Percentiles rank a stretch among this genome's conserved stretches.
Conservation (phyloP, 2,329 filamentous ascomycete species). For the Exophiala aquamarina region DNA sequence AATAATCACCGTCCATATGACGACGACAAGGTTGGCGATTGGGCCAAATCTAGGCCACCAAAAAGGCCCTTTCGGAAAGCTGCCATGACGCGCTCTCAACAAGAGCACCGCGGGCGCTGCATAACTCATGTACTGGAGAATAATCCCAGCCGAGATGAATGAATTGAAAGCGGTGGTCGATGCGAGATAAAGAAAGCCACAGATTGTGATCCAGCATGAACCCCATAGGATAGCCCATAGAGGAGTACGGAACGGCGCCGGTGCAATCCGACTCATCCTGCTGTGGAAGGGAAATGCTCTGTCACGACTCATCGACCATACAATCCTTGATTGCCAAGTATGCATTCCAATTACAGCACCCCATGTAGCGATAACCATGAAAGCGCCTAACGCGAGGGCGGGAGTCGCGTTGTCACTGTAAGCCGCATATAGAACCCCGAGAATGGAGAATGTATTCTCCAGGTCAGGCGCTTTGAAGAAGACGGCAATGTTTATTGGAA, state of each 20-base stretch:
- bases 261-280: neutral
- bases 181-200: constrained; percentile 44
- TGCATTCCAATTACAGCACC: neutral
- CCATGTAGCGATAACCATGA: neutral
- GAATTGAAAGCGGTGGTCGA: constrained; percentile 50
- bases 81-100: constrained; percentile 45
- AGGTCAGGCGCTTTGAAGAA: constrained; percentile 14
- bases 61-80: constrained; percentile 45
- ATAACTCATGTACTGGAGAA: constrained; percentile 49
- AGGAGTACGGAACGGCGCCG: neutral
- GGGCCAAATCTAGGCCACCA: constrained; percentile 46
- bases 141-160: constrained; percentile 55
- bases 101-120: constrained; percentile 47
- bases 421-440: neutral
- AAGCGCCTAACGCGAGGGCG: neutral
- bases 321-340: constrained; percentile 2
- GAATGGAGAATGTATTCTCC: constrained; percentile 34
- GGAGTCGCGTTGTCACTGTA: neutral
- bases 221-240: constrained; percentile 2
- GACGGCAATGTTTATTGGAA: constrained; percentile 15
- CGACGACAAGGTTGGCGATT: constrained; percentile 44
- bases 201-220: constrained; percentile 21
- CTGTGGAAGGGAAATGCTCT: neutral
- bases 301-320: constrained; percentile 4
- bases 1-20: constrained; percentile 50